Base-by-base conservation (phyloP, 441 rosid species). In the Pelargonium australe region DNA sequence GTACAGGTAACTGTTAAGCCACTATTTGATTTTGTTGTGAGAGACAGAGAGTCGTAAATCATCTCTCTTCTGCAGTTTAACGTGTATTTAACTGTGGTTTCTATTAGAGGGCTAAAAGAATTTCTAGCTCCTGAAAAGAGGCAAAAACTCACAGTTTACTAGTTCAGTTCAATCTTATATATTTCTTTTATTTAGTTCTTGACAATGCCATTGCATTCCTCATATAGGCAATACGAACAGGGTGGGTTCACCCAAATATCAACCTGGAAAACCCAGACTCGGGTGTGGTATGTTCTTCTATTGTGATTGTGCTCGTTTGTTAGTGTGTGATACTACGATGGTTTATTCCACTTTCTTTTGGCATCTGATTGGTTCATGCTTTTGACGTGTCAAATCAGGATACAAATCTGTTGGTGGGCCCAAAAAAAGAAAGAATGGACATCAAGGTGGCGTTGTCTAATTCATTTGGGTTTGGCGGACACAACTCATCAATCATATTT, bases 401-500 rank as follows among this genome's bases (percentile, higher is more conserved):
- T 74, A 79, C 83, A 2, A 77, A 70, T 0, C 79, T 92, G 75
- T 86, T 95, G 65, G 97, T 90, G 65, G 99, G 99, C 65, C 84
- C 95, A 3, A 83, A 82, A 89, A 95, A 92, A 80, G 99, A 95
- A 84, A 86, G 86, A 55, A 63, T 95, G 70, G 77, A 95, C 47
- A 75, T 95, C 9, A 92, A 86, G 86, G 97, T 84, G 25, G 99
- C 97, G 51, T 80, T 95, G 69, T 95, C 97, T 31, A 95, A 92
- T 75, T 95, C 99, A 4, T 92, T 95, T 61, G 99, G 99, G 67
- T 92, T 95, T 73, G 99, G 98, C 23, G 99, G 99, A 75, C 99
- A 92, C 82, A 95, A 95, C 81, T 92, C 99, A 12, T 87, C 98
- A 16, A 95, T 95, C 73, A 75, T 95, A 73, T 88, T 95, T 72